Percentiles rank a stretch among this genome's conserved stretches.
Evolutionary conservation across 2,329 filamentous ascomycete genomes (phyloP).

Genomic region (Alternaria gaisen): DNA sequence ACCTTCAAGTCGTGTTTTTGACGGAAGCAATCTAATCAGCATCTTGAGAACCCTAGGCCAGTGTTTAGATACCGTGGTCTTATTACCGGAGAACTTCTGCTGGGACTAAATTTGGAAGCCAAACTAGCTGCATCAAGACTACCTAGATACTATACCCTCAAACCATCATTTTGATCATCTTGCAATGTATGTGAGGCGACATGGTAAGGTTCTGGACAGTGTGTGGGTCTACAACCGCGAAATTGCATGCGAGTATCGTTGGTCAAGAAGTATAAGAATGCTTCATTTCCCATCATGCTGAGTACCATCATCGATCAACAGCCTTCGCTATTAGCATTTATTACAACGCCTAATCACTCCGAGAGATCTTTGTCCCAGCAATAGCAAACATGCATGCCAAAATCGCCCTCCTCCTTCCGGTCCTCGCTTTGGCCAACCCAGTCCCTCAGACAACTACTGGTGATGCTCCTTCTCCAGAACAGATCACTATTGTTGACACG

Average conservation of each 20-base stretch:
- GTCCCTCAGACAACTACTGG: slow-evolving; percentile 26
- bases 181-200: slow-evolving; percentile 7
- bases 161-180: background rate
- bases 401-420: slow-evolving; percentile 39
- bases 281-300: slow-evolving; percentile 17
- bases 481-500: slow-evolving; percentile 43
- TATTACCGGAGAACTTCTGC: slow-evolving; percentile 29
- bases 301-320: slow-evolving; percentile 39
- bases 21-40: slow-evolving; percentile 35
- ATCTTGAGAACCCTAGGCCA: slow-evolving; percentile 23
- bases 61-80: slow-evolving; percentile 28
- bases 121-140: slow-evolving; percentile 27
- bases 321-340: slow-evolving; percentile 27
- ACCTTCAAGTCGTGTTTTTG: slow-evolving; percentile 14
- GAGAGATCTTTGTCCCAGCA: slow-evolving; percentile 9
- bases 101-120: slow-evolving; percentile 36
- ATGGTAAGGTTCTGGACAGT: slow-evolving; percentile 25
- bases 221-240: slow-evolving; percentile 3
- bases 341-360: slow-evolving; percentile 11
- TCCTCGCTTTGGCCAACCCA: slow-evolving; percentile 40
- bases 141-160: slow-evolving; percentile 19
- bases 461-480: slow-evolving; percentile 28
- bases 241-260: background rate
- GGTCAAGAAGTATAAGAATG: slow-evolving; percentile 37
- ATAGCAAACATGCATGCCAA: slow-evolving; percentile 42